A percentile compares a stretch with the other conserved stretches of the same genome.
Conservation (phyloP, 306 rosid species). For the Mimosa bimucronata region DNA sequence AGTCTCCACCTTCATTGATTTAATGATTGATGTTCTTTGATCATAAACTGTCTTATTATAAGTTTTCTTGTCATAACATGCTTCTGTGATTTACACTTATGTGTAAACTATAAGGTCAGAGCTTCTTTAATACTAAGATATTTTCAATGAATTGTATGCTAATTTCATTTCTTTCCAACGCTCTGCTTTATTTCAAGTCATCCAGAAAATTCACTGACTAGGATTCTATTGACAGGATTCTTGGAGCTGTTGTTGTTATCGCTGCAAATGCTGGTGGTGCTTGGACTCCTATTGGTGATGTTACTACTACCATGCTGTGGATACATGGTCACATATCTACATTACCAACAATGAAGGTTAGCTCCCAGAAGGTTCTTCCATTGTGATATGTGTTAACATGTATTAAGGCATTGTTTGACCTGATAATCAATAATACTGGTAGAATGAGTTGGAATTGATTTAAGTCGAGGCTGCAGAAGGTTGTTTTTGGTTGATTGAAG, state of each 20-base stretch:
- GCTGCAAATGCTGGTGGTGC: slow-evolving; percentile 99
- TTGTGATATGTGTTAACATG: slow-evolving; percentile 11
- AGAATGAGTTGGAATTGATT: slow-evolving; percentile 12
- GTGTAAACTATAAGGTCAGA: not conserved
- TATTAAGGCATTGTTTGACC: not conserved
- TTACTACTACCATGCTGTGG: slow-evolving; percentile 98
- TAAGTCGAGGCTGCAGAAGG: slow-evolving; percentile 1
- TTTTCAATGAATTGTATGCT: not conserved
- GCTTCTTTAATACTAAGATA: not conserved
- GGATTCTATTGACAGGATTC: slow-evolving; percentile 69
- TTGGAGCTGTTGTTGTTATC: slow-evolving; percentile 95
- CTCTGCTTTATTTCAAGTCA: not conserved
- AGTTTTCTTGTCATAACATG: not conserved
- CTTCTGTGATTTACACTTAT: not conserved
- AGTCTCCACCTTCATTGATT: slow-evolving; percentile 25
- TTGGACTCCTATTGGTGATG: slow-evolving; percentile 99
- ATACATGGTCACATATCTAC: slow-evolving; percentile 95
- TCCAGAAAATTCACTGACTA: slow-evolving; percentile 30
- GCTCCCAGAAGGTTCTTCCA: slow-evolving; percentile 26
- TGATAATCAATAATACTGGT: slow-evolving; percentile 9
- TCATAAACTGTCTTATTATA: not conserved
- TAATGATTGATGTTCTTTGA: slow-evolving; percentile 15
- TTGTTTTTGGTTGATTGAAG: not conserved
- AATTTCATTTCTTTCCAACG: not conserved
- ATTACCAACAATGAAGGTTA: slow-evolving; percentile 76